Evolutionary conservation across 192 early-diverging fungal species (phyloP), one percentile per base, ranked within the genome.

Genomic region (Haplosporangium gracile): DNA sequence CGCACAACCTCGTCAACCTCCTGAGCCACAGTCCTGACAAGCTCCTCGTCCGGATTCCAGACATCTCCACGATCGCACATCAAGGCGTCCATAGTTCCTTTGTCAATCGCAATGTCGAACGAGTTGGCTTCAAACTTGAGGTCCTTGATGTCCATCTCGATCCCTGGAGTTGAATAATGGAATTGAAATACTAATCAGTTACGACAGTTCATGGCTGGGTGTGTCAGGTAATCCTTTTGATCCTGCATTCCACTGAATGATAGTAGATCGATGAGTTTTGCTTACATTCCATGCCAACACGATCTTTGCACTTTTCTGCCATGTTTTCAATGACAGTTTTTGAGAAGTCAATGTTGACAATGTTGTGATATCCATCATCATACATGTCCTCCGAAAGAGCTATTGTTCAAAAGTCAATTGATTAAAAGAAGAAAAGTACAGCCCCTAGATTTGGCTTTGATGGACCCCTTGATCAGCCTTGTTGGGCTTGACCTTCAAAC

Each of bases 61-160:
- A 95, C 95, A 80, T 98, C 96, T 74, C 96, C 95, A 77, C 94
- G 89, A 65, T 94, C 94, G 70, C 95, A 95, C 93, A 98, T 93
- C 76, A 98, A 92, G 22, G 97, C 96, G 79, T 98, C 97, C 93
- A 98, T 92, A 0, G 96, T 98, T 11, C 90, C 97, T 89, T 98
- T 98, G 89, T 98, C 97, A 43, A 98, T 91, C 0, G 93, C 95
- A 71, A 94, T 88, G 72, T 97, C 96, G 71, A 97, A 94, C 2
- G 92, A 89, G 20, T 76, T 81, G 29, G 90, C 88, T 9, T 88
- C 90, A 70, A 97, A 92, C 75, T 90, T 89, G 77, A 97, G 88
- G 42, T 91, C 91, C 32, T 92, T 89, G 70, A 98, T 96, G 81
- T 98, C 95, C 94, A 95, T 95, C 38, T 93, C 93, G 63, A 90